phyloP scores from a whole-genome alignment of 306 rosid genomes.

The Clitoria ternatea region DNA sequence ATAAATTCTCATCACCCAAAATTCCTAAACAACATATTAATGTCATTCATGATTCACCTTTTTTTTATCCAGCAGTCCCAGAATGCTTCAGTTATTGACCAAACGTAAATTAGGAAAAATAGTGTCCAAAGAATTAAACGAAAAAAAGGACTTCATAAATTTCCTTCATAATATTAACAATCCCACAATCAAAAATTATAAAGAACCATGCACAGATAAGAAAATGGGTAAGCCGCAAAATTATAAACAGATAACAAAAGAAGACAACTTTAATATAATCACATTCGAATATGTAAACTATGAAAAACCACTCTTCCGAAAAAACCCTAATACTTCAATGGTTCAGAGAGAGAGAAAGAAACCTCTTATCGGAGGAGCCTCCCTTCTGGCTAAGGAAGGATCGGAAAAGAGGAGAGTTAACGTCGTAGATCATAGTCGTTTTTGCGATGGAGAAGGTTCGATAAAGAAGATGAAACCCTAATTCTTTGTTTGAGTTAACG shows the following conservation, averaged over 20 bases:
- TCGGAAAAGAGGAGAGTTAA: conserved; percentile 92
- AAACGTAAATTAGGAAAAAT: background rate
- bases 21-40: background rate
- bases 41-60: background rate
- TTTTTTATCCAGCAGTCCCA: background rate
- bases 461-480: conserved; percentile 61
- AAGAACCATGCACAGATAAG: background rate
- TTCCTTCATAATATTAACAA: background rate
- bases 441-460: no score
- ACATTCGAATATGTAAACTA: background rate
- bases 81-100: background rate
- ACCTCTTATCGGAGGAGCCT: conserved; percentile 93
- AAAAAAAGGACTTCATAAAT: background rate
- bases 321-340: background rate
- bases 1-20: background rate
- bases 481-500: background rate
- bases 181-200: background rate
- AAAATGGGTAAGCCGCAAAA: background rate
- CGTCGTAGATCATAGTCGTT: conserved; percentile 87
- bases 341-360: background rate
- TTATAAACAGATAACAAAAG: background rate
- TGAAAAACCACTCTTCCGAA: background rate
- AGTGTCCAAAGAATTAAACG: background rate
- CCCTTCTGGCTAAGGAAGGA: conserved; percentile 99
- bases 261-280: background rate